Evolutionary conservation across 2,329 filamentous ascomycete genomes (phyloP), one percentile per base, ranked within the genome.

Genomic region (Colletotrichum endophyticum): DNA sequence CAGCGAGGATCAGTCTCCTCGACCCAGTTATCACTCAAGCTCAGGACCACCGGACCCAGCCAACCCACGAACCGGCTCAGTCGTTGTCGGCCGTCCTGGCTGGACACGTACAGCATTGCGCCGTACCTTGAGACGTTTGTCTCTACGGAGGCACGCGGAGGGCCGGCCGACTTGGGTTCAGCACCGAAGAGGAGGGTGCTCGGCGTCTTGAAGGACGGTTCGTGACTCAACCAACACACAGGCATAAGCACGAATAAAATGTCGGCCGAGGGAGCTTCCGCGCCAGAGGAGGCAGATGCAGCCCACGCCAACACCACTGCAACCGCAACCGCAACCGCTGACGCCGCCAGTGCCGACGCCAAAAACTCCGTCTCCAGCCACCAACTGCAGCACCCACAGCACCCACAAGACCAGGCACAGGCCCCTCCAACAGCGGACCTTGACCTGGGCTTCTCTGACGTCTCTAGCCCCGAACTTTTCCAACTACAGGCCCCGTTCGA

Each of bases 391-490:
- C 71, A 69, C 66, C 74, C 64, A 22, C 70, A 66, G 70, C 64
- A 70, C 25, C 44, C 64, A 32, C 57, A 59, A 44, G 32, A 64
- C 64, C 70, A 49, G 30, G 39, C 53, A 32, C 70, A 64, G 63
- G 57, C 73, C 63, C 73, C 44, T 53, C 44, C 27, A 25, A 66
- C 74, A 70, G 64, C 59, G 61, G 44, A 73, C 66, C 71, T 70
- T 15, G 77, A 83, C 80, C 78, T 88, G 78, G 85, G 82, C 78
- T 86, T 88, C 81, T 82, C 86, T 78, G 85, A 88, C 79, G 80
- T 87, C 66, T 83, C 86, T 72, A 82, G 80, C 80, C 74, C 64
- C 56, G 84, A 88, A 79, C 81, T 87, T 78, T 81, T 83, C 76
- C 84, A 84, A 77, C 85, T 88, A 74, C 81, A 72, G 28, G 70